Evolutionary conservation across 2,329 filamentous ascomycete genomes (phyloP).

Genomic region (Lachnellula suecica): DNA sequence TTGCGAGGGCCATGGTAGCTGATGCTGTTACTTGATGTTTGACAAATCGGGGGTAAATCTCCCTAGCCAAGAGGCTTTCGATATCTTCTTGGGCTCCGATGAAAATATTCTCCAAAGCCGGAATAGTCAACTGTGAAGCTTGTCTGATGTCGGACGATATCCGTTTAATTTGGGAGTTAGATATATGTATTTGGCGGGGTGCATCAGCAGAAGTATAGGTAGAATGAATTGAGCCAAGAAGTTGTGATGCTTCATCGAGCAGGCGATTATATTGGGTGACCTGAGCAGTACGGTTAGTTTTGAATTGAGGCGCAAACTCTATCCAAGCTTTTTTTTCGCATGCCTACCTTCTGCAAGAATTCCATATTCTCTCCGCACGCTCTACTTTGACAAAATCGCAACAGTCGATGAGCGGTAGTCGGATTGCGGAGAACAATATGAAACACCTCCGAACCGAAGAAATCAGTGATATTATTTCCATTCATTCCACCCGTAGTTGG

Average conservation of each 20-base stretch:
- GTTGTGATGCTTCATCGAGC: conserved; percentile 43
- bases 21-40: conserved; percentile 49
- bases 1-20: conserved; percentile 44
- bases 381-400: conserved; percentile 47
- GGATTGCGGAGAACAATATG: conserved; percentile 50
- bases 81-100: conserved; percentile 42
- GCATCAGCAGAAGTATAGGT: conserved; percentile 40
- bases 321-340: too few species aligned
- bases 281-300: conserved; percentile 15
- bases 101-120: conserved; percentile 31
- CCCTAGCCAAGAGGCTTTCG: conserved; percentile 42
- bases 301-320: neutral
- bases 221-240: conserved; percentile 45
- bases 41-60: conserved; percentile 53
- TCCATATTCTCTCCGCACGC: conserved; percentile 50
- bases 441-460: conserved; percentile 50
- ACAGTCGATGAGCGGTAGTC: conserved; percentile 44
- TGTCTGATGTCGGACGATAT: conserved; percentile 22
- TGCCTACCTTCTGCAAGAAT: conserved; percentile 47
- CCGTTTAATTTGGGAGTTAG: conserved; percentile 16
- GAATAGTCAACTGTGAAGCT: conserved; percentile 29
- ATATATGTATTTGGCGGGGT: conserved; percentile 27
- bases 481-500: neutral
- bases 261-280: conserved; percentile 46
- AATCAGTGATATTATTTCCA: conserved; percentile 37